Evolutionary conservation across 2,329 filamentous ascomycete species (phyloP).

Genomic region (Orbilia blumenaviensis): DNA sequence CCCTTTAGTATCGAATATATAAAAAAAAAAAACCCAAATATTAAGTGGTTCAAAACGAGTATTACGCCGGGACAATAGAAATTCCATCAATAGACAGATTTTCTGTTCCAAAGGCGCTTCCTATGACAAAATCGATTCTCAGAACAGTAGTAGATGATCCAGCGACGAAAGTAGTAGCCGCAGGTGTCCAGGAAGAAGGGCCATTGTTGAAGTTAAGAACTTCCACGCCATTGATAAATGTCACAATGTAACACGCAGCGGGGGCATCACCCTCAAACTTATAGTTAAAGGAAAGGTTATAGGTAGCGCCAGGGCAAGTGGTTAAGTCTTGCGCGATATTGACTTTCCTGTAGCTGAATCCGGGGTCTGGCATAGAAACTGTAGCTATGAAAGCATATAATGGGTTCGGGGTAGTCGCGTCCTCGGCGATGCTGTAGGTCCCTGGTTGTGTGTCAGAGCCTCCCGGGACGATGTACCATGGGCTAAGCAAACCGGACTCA

Average conservation of each 20-base stretch:
- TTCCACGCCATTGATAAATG: background rate
- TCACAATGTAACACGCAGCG: background rate
- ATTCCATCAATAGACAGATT: background rate
- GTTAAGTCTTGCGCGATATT: slow-evolving; percentile 17
- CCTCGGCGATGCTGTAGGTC: too few species aligned
- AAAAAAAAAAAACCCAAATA: too few species aligned
- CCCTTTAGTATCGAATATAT: too few species aligned
- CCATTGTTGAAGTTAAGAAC: background rate
- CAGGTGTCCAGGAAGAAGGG: background rate
- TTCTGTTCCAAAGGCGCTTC: background rate
- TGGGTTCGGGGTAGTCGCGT: background rate
- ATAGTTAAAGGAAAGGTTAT: slow-evolving; percentile 10
- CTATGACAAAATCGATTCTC: background rate
- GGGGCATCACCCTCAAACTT: background rate
- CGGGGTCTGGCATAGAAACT: background rate
- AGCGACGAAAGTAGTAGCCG: background rate
- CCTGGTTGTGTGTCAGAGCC: background rate
- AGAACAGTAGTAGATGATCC: background rate
- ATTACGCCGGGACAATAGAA: background rate
- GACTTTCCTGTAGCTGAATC: slow-evolving; percentile 2
- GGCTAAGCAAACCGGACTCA: background rate
- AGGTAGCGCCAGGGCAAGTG: slow-evolving; percentile 14
- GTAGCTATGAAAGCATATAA: background rate
- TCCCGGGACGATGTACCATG: background rate
- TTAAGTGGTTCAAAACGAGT: too few species aligned